These are phyloP conservation scores for Linnemannia hyalina DNA, from an alignment of 192 early-diverging fungal genomes.

Conservation along the genomic window DNA sequence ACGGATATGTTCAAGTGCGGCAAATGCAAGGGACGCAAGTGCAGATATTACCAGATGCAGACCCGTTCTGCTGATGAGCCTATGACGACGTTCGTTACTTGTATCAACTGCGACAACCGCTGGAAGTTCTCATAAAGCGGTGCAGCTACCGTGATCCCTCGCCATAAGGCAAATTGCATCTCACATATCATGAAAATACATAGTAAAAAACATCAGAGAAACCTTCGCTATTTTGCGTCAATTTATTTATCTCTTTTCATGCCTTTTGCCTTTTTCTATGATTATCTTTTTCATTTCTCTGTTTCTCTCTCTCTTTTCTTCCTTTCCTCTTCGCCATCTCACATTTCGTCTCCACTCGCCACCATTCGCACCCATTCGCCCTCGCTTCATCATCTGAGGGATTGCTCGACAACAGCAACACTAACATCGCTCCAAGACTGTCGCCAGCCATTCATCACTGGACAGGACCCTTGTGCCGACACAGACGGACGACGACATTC, in stretches of 20 bases:
- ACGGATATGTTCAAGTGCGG: slow-evolving; percentile 97
- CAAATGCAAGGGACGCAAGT: slow-evolving; percentile 89
- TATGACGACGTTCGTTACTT: slow-evolving; percentile 98
- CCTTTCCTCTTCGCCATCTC: not conserved
- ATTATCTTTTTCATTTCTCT: not conserved
- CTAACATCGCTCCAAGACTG: not conserved
- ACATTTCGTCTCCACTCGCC: not conserved
- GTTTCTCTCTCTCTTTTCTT: not conserved
- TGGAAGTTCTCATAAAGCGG: slow-evolving; percentile 78
- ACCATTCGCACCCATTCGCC: not conserved
- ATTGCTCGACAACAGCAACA: not conserved
- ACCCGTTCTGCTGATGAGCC: slow-evolving; percentile 98
- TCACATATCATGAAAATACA: not conserved
- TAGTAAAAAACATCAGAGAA: not conserved
- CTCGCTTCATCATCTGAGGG: not conserved
- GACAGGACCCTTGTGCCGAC: slow-evolving; percentile 3
- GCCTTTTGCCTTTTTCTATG: not conserved
- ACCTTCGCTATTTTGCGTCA: not conserved
- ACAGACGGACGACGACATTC: not conserved
- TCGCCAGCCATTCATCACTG: not conserved
- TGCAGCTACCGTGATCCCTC: not conserved
- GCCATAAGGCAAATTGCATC: not conserved
- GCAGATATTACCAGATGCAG: slow-evolving; percentile 96
- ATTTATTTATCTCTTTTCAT: not conserved
- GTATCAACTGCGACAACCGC: slow-evolving; percentile 83